Base-by-base conservation (phyloP, 768 basidiomycete species). In the Panaeolus papilionaceus region DNA sequence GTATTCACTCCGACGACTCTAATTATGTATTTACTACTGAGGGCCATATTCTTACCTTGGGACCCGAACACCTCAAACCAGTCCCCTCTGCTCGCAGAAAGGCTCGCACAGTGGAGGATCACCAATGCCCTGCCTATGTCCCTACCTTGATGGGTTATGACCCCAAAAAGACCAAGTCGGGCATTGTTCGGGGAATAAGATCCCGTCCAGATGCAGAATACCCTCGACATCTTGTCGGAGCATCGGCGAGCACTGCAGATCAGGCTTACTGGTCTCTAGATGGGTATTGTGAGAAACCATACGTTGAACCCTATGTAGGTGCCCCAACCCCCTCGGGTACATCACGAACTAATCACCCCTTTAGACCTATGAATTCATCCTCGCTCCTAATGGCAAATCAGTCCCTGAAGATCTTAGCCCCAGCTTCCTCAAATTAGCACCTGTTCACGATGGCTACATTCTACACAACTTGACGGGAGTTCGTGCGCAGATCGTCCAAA, bases 1-100 rank as follows among this genome's bases (percentile, higher is more conserved):
- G 84, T 0, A 73, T 96, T 28, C 88, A 95, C 72, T 78, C 75
- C 2, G 91, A 93, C 72, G 91, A 93, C 75, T 92, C 92, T 0
- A 93, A 95, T 76, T 92, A 90, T 69, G 93, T 99, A 10, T 92
- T 98, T 75, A 94, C 96, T 6, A 99, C 98, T 0, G 98, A 99
- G 77, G 98, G 97, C 0, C 98, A 99, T 75, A 85, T 95, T 28
- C 82, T 99, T 51, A 84, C 84, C 11, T 84, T 98, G 20, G 88
- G 87, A 1, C 76, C 72, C 44, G 73, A 86, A 58, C 81, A 86
- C 62, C 80, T 92, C 37, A 85, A 82, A 69, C 85, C 86, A 8
- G 79, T 86, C 42, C 88, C 92, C n/a, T 69, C 85, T 38, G 79
- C 85, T 3, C 87, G 89, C 18, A 85, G 85, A 72, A 85, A 85